Base-by-base conservation (phyloP, 2,329 filamentous ascomycete genomes). In the Trichophyton schoenleinii region DNA sequence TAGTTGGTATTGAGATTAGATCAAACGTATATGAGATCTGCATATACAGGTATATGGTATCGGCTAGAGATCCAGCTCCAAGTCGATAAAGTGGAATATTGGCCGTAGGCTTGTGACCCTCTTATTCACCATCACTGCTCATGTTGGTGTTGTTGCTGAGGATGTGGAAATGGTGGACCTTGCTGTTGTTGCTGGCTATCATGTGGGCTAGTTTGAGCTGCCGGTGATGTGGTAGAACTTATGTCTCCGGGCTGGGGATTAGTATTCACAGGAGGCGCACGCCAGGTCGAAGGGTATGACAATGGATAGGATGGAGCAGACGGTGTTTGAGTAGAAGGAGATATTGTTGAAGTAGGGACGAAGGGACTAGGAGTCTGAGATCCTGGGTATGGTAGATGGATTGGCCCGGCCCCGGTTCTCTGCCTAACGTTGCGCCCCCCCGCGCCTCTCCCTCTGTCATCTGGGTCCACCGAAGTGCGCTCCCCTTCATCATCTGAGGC, bases 401-500 rank as follows among this genome's bases (percentile, higher is more conserved):
- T 41, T 25, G 57, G 42, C 20, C 42, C 57, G n/a, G 64, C 41
- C n/a, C 42, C 58, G 8, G 58, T 65, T 60, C 62, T 60, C 28
- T 61, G 63, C 46, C 61, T 62, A 41, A 64, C 62, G 52, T 62
- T 61, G 9, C 61, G 49, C n/a, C 52, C 57, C n/a, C 25, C 41
- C 20, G 34, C 6, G 13, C 57, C 38, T 25, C 57, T 31, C 4
- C 44, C 46, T 49, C 61, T 41, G 48, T 57, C 41, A 41, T 62
- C 61, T 46, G 62, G 52, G 18, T 63, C 59, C 25, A 20, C 18
- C 22, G 48, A 57, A 3, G 34, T 3, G 13, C 36, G 49, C 9
- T 62, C 62, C 9, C 42, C 49, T 38, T 62, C 62, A 3, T 60
- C 52, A 36, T 63, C 57, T 2, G 60, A 55, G 13, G 49, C 49